Base-by-base conservation (phyloP, 257 asterid species). In the Solanum chilense region DNA sequence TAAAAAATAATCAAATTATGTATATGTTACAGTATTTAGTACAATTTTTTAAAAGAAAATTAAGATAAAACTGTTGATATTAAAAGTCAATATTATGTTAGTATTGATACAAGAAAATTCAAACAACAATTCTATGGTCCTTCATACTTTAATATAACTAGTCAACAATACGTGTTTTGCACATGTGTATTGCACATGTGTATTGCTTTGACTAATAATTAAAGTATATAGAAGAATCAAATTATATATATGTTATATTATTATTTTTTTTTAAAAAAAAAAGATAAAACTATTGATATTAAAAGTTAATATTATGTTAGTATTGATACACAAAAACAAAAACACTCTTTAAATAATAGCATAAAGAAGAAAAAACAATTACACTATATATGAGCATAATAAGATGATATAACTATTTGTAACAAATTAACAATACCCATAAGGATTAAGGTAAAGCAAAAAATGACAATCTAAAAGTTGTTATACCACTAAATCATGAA, bases 11-110 rank as follows among this genome's bases (percentile, higher is more conserved):
- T 6, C 15, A 10, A 23, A 60, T 60, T 60, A 5, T 23, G 29
- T 60, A n/a, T 23, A 60, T 10, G 7, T 23, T 10, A 23, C 23
- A 23, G 9, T 60, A 60, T 9, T 21, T 2, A 56, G 12, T 56
- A 23, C 0, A 60, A 21, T 2, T 6, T 52, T 9, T 60, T 23
- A 4, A 0, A 0, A 47, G 2, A 49, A 49, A 60, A 10, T 23
- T 10, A 62, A 62, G 3, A 62, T 62, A 23, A 62, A 23, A 62
- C n/a, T 23, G 70, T 62, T 62, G 70, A 62, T 62, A 62, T 52
- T 9, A 52, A 52, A 16, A 52, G n/a, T 52, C 23, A 56, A 56
- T 16, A 18, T 56, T 18, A 56, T 56, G 62, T 56, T 56, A 7
- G 10, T 4, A 56, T 18, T 18, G 62, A 56, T 18, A 56, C 62